Base-by-base conservation (phyloP, 371 early-diverging fungal species). In the Umbelopsis sp. region DNA sequence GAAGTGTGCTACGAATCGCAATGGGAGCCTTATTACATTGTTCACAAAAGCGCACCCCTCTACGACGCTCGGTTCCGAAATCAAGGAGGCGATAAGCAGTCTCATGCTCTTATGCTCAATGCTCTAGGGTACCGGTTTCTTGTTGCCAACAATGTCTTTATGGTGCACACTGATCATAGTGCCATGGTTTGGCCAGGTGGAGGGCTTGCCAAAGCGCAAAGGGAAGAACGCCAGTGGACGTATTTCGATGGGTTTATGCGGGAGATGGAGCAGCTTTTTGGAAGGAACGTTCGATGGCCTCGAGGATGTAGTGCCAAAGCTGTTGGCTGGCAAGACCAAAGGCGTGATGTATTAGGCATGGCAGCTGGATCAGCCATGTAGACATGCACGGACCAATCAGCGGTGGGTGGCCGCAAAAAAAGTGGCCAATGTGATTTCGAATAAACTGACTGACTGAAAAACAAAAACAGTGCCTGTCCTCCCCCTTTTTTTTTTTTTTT, bases 1-100 rank as follows among this genome's bases (percentile, higher is more conserved):
- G 87, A 89, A 71, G 87, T 87, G 9, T 90, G 90, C 63, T 90
- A 80, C 71, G 91, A 89, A 67, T 88, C 88, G 0, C 89, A 88
- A 63, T 90, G 91, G 90, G 90, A 90, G 53, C 91, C 89, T 3
- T 89, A 90, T 63, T 90, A 90, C 51, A 77, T 88, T 12, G 69
- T 90, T 8, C 78, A 80, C 53, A 75, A 77, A 24, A 69, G 70
- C 6, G 80, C 80, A 16, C 89, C 86, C 4, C 70, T 80, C 4
- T 90, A 89, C 52, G 89, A 89, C 63, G 88, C 77, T 20, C 80
- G 90, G 11, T 89, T 89, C 71, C 76, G 74, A 63, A 86, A 88
- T 69, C 90, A 90, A 71, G 89, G 89, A 2, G 90, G 88, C 0
- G 90, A 90, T 66, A 90, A 89, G 65, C 89, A 89, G 69, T 83